Percentiles rank a stretch among this genome's conserved stretches.
Conservation (phyloP, 1,139 yeast genomes). For the Ogataea hybrid region DNA sequence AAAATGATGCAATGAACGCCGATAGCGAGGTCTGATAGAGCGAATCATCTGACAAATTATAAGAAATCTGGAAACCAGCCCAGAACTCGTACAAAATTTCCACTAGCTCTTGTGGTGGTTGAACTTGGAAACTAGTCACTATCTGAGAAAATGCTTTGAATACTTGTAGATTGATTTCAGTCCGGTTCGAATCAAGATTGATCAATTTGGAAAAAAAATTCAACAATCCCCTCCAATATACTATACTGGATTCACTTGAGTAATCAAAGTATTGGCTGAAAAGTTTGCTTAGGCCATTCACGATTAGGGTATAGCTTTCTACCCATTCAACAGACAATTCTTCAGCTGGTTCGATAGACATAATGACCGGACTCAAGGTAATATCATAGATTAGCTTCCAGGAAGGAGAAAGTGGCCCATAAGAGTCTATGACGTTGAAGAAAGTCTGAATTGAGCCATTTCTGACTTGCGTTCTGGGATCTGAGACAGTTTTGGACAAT, state of each 20-base stretch:
- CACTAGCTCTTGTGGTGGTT: slow-evolving; percentile 37
- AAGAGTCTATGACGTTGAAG: slow-evolving; percentile 79
- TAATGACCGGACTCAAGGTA: slow-evolving; percentile 43
- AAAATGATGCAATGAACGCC: slow-evolving; percentile 50
- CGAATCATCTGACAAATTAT: slow-evolving; percentile 47
- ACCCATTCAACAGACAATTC: slow-evolving; percentile 40
- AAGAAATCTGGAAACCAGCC: slow-evolving; percentile 57
- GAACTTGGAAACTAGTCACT: slow-evolving; percentile 34
- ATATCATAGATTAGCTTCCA: slow-evolving; percentile 56
- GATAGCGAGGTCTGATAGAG: slow-evolving; percentile 57
- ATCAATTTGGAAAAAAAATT: slow-evolving; percentile 43
- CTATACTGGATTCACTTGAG: slow-evolving; percentile 15
- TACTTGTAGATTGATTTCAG: slow-evolving; percentile 49
- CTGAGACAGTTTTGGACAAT: slow-evolving; percentile 61
- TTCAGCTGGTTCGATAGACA: slow-evolving; percentile 28
- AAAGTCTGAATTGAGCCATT: slow-evolving; percentile 89
- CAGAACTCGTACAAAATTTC: slow-evolving; percentile 59
- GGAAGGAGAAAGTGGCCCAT: slow-evolving; percentile 54
- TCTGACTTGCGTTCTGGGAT: slow-evolving; percentile 73
- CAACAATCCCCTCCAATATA: slow-evolving; percentile 54
- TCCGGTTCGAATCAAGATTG: slow-evolving; percentile 37
- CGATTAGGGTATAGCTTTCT: slow-evolving; percentile 55
- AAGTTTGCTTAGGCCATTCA: slow-evolving; percentile 57
- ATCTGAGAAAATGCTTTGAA: slow-evolving; percentile 52
- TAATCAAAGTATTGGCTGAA: slow-evolving; percentile 45